These are phyloP conservation scores for Penicillium canescens DNA, from an alignment of 495 filamentous ascomycete genomes.

Conservation along the genomic window DNA sequence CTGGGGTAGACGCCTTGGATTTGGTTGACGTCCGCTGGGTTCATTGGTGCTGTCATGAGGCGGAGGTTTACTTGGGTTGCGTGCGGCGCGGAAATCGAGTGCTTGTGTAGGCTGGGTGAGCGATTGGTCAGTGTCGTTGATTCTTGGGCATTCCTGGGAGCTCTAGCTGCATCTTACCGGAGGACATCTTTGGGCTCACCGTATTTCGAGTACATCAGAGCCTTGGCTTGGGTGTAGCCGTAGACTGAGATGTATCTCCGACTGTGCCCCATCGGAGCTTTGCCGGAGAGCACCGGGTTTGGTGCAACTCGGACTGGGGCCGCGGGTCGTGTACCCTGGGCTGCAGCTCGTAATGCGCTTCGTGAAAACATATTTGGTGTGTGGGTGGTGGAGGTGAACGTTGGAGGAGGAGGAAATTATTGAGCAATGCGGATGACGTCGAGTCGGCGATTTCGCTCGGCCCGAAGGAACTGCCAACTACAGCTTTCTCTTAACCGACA, in stretches of 20 bases:
- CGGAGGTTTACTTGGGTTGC: conserved; percentile 63
- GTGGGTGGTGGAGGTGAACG: not conserved
- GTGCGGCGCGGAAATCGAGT: conserved; percentile 75
- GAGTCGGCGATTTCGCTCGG: conserved; percentile 22
- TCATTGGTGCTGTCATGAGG: conserved; percentile 86
- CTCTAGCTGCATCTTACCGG: conserved; percentile 42
- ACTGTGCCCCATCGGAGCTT: conserved; percentile 30
- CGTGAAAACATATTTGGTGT: conserved; percentile 37
- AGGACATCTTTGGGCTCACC: conserved; percentile 86
- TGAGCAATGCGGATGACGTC: conserved; percentile 26
- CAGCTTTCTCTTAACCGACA: not conserved
- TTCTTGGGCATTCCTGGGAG: not conserved
- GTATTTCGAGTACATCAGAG: conserved; percentile 79
- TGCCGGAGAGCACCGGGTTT: conserved; percentile 15
- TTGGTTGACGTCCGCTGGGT: conserved; percentile 96
- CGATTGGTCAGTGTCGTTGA: conserved; percentile 1
- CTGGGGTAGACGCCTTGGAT: conserved; percentile 96
- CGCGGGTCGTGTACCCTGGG: conserved; percentile 14
- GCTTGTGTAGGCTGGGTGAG: conserved; percentile 64
- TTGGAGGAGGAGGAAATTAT: not conserved
- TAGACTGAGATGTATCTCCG: conserved; percentile 67
- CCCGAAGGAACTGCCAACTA: conserved; percentile 20
- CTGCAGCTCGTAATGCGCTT: conserved; percentile 23
- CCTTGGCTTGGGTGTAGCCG: conserved; percentile 95
- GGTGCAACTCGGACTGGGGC: conserved; percentile 10